These are phyloP conservation scores for Micractinium conductrix DNA, from an alignment of 139 green algal genomes.

Conservation along the genomic window DNA sequence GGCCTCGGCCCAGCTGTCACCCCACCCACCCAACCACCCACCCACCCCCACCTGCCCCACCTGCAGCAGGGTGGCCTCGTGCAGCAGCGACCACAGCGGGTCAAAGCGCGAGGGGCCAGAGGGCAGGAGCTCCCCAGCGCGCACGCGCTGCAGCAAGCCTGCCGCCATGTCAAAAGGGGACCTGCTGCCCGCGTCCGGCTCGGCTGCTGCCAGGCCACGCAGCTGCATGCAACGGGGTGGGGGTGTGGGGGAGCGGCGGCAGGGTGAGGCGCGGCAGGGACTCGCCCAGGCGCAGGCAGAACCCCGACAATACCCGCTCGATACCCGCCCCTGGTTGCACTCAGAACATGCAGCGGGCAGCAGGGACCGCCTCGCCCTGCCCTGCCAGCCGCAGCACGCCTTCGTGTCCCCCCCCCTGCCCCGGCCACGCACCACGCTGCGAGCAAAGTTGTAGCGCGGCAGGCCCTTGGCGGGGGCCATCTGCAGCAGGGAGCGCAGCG, in stretches of 20 bases:
- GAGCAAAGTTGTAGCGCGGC: conserved; percentile 11
- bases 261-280: no score
- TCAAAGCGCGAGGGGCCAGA: no score
- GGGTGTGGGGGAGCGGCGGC: no score
- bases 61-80: not conserved
- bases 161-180: not conserved
- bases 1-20: no score
- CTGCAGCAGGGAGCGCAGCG: not conserved
- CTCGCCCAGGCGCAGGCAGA: not conserved
- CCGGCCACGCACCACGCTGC: conserved; percentile 4
- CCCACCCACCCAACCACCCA: no score
- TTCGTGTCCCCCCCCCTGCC: no score
- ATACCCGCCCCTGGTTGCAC: not conserved
- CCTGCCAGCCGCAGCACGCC: not conserved
- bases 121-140: not conserved
- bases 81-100: not conserved
- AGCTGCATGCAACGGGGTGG: not conserved
- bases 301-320: no score
- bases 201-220: not conserved
- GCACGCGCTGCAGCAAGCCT: not conserved
- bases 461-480: not conserved
- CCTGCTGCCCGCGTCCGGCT: not conserved
- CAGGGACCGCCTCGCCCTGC: no score
- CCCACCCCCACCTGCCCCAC: no score
- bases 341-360: no score